Evolutionary conservation across 2,329 filamentous ascomycete genomes (phyloP).

Genomic region (Calonectria honghensis): DNA sequence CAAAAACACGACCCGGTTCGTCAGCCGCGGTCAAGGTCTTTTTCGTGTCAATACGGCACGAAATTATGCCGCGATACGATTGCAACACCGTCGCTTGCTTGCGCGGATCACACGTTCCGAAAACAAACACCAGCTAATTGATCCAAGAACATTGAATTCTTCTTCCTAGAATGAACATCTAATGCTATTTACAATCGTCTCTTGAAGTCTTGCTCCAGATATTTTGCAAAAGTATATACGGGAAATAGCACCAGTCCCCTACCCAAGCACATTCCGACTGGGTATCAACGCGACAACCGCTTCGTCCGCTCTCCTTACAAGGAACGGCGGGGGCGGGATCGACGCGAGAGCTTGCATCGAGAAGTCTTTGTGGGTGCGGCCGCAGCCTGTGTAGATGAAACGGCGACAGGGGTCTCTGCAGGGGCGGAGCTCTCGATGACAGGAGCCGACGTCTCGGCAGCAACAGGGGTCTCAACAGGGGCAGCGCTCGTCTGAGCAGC

Average conservation of each 20-base stretch:
- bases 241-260: background rate
- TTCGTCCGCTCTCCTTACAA: background rate
- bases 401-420: background rate
- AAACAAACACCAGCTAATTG: background rate
- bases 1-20: background rate
- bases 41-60: background rate
- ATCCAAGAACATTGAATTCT: constrained; percentile 16
- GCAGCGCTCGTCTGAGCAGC: constrained; percentile 9
- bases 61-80: background rate
- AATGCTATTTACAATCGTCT: constrained; percentile 17
- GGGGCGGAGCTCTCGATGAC: background rate
- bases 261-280: too few species aligned
- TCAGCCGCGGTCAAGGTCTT: background rate
- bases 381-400: background rate
- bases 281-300: background rate
- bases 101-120: background rate
- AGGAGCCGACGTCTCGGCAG: background rate
- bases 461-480: constrained; percentile 1
- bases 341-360: constrained; percentile 27
- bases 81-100: background rate
- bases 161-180: constrained; percentile 11
- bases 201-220: background rate
- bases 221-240: constrained; percentile 14
- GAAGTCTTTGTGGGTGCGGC: constrained; percentile 21
- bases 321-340: constrained; percentile 3